phyloP scores from a whole-genome alignment of 805 yeast genomes.

The Candida chilensis region DNA sequence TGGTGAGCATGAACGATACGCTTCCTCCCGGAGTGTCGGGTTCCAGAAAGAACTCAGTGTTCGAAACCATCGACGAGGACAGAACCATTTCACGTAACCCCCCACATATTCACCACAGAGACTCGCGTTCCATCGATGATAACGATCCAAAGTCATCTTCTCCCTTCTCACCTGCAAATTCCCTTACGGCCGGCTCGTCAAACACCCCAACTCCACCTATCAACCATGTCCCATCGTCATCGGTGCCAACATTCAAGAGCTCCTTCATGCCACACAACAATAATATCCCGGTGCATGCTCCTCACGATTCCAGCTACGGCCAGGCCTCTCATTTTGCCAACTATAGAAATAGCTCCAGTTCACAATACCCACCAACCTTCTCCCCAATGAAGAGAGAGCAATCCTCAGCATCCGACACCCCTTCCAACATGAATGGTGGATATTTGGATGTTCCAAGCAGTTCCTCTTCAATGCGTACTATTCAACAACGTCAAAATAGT shows the following conservation, averaged over 20 bases:
- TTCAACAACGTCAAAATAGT: constrained; percentile 6
- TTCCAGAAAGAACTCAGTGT: constrained; percentile 3
- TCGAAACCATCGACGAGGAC: neutral
- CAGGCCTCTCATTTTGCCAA: constrained; percentile 4
- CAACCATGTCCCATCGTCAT: no score
- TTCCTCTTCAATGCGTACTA: constrained; percentile 2
- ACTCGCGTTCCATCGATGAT: no score
- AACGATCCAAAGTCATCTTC: constrained; percentile 2
- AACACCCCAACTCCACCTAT: constrained; percentile 8
- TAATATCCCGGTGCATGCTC: constrained; percentile 1
- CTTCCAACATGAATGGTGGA: constrained; percentile 15
- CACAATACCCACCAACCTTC: constrained; percentile 35
- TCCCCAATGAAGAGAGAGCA: constrained; percentile 3
- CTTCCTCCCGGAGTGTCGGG: constrained; percentile 1
- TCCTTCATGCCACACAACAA: neutral
- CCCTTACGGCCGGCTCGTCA: constrained; percentile 4
- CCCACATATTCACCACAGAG: no score
- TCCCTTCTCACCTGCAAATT: constrained; percentile 7
- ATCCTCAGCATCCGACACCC: constrained; percentile 3
- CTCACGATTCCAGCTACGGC: constrained; percentile 2
- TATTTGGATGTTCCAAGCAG: constrained; percentile 15
- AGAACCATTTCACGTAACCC: neutral
- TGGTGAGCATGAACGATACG: constrained; percentile 62
- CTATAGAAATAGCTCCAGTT: constrained; percentile 29
- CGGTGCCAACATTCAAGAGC: neutral